Percentiles rank a stretch among this genome's conserved stretches.
Evolutionary conservation across 108 stramenopile species (phyloP).

Genomic region (Skeletonema costatum): DNA sequence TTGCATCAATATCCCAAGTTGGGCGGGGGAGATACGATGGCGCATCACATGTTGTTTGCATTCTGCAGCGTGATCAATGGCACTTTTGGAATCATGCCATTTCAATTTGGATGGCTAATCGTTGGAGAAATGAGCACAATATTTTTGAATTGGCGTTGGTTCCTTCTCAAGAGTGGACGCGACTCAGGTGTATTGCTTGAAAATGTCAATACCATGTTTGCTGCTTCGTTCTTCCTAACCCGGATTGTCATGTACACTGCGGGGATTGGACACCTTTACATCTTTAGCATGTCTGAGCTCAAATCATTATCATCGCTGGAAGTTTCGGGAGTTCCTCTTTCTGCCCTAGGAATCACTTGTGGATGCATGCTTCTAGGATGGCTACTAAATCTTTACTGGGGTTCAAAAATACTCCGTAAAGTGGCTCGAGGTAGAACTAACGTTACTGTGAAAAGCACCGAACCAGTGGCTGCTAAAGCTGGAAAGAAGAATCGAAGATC

Average conservation of each 20-base stretch:
- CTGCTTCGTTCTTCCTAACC: constrained; percentile 25
- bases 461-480: background rate
- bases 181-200: background rate
- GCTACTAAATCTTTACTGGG: constrained; percentile 41
- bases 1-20: constrained; percentile 35
- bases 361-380: constrained; percentile 40
- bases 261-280: constrained; percentile 38
- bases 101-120: constrained; percentile 46
- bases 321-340: constrained; percentile 19
- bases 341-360: constrained; percentile 23
- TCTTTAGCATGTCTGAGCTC: constrained; percentile 12
- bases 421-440: constrained; percentile 1
- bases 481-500: background rate
- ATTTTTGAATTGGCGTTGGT: constrained; percentile 47
- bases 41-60: constrained; percentile 45
- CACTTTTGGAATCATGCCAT: constrained; percentile 36
- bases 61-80: constrained; percentile 34
- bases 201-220: constrained; percentile 26
- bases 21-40: constrained; percentile 35
- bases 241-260: constrained; percentile 30
- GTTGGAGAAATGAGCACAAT: constrained; percentile 45
- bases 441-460: background rate
- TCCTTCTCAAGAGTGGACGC: constrained; percentile 26
- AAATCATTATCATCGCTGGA: constrained; percentile 4
- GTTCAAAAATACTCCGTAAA: constrained; percentile 31